Conservation (phyloP, 345 rosid genomes). For the Zanthoxylum bungeanum region DNA sequence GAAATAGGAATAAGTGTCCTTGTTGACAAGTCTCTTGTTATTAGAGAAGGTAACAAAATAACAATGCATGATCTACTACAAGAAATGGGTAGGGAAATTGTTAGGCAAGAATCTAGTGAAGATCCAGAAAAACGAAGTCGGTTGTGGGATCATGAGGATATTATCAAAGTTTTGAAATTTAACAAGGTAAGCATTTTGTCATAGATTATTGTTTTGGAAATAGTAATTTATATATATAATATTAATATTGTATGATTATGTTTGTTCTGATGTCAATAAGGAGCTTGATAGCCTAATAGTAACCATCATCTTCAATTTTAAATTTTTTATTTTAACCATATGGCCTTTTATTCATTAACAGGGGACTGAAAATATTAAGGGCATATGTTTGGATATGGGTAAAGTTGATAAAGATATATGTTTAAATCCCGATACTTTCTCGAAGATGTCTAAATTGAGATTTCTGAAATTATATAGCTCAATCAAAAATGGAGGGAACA, state of each 20-base stretch:
- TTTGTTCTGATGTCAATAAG: too few species aligned
- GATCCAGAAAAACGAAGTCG: neutral
- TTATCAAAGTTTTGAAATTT: neutral
- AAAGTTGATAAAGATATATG: neutral
- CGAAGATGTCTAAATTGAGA: neutral
- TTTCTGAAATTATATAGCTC: slow-evolving; percentile 9
- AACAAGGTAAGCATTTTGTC: too few species aligned
- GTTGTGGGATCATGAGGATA: neutral
- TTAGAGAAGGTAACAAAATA: neutral
- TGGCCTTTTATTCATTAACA: neutral
- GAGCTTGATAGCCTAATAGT: too few species aligned
- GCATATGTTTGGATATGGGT: slow-evolving; percentile 13
- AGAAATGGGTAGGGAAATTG: slow-evolving; percentile 14
- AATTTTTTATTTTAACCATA: too few species aligned
- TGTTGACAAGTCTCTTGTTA: slow-evolving; percentile 12
- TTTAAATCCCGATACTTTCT: neutral
- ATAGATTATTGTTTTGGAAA: too few species aligned
- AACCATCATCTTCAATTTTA: too few species aligned
- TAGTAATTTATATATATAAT: too few species aligned
- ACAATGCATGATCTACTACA: slow-evolving; percentile 13
- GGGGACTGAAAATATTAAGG: neutral
- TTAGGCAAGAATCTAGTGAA: neutral
- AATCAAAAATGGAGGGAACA: too few species aligned
- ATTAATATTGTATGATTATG: too few species aligned
- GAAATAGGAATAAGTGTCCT: neutral